phyloP scores from a whole-genome alignment of 192 early-diverging fungal species.

The Podila clonocystis region DNA sequence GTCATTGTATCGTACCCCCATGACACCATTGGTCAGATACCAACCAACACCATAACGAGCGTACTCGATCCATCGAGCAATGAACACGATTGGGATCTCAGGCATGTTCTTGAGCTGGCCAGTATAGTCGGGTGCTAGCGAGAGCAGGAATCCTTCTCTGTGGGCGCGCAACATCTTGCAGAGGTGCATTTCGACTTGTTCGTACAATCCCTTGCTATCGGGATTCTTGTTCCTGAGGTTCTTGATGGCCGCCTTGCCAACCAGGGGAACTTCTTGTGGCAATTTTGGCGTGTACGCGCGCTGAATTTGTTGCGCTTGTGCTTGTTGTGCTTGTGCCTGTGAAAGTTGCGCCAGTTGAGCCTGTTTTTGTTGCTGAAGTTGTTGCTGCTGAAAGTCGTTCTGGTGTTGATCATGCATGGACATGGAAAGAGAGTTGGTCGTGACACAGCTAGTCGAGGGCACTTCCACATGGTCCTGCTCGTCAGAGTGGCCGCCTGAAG shows the following conservation, averaged over 20 bases:
- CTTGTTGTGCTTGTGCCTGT: background rate
- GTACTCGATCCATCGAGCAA: constrained; percentile 92
- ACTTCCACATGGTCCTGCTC: constrained; percentile 50
- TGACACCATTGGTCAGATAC: constrained; percentile 83
- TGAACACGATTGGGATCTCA: constrained; percentile 65
- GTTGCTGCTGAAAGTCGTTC: constrained; percentile 5
- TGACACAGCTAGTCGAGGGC: constrained; percentile 42
- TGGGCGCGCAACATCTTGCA: background rate
- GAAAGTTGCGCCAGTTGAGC: background rate
- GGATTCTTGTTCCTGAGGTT: constrained; percentile 3
- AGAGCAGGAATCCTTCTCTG: background rate
- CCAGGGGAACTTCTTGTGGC: background rate
- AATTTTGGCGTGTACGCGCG: background rate
- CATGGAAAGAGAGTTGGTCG: constrained; percentile 34
- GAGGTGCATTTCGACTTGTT: constrained; percentile 4
- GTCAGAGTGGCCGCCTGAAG: constrained; percentile 40
- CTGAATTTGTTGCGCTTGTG: constrained; percentile 5
- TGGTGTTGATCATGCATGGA: constrained; percentile 33
- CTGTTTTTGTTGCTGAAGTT: constrained; percentile 5
- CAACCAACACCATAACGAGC: constrained; percentile 93
- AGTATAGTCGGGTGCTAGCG: background rate
- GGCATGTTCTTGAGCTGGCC: background rate
- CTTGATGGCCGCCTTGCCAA: background rate
- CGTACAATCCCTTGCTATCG: background rate
- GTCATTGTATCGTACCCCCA: constrained; percentile 93